Evolutionary conservation across 257 asterid species (phyloP), one percentile per base, ranked within the genome.

Genomic region (Gentiana macrophylla): DNA sequence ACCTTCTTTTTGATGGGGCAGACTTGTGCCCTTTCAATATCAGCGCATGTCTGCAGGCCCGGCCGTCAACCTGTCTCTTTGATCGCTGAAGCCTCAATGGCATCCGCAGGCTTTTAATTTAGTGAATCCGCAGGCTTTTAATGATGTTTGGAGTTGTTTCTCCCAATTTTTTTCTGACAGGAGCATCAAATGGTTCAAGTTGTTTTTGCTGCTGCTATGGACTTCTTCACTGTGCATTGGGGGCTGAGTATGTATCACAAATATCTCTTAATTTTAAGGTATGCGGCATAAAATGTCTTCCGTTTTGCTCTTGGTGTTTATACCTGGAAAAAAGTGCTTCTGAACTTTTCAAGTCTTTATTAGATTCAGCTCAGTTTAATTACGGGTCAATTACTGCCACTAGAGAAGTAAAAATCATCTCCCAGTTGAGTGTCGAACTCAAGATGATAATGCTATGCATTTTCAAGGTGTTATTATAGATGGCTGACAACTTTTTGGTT

Each of bases 1-100:
- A 85, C 72, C 97, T 92, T 81, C 77, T 92, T 32, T 92, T 83
- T 55, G 99, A 92, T 68, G 99, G 99, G 53, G 76, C 80, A 50
- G 94, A 80, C 74, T 71, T 92, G 76, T 82, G 79, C 43, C 97
- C 99, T 55, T 92, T 88, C 46, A 97, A 92, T 62, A 88, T 92
- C 37, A 94, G 95, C 54, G 95, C 94, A 60, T 92, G 99, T 73
- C 79, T 88, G 67, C 99, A 92, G 79, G 99, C 99, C n/a, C n/a
- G n/a, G n/a, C 78, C 95, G 91, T 63, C 94, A 80, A 74, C 95
- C 94, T 47, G 94, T 84, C 48, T 77, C 85, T 63, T 80, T 92
- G 71, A 84, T 92, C 56, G 80, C 94, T 12, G 97, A 92, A 72
- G 99, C 97, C 10, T 85, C 97, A 50, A 77, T 90, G 35, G 82